Evolutionary conservation across 768 basidiomycete genomes (phyloP).

Genomic region (Porphyrellus cyaneotinctus): DNA sequence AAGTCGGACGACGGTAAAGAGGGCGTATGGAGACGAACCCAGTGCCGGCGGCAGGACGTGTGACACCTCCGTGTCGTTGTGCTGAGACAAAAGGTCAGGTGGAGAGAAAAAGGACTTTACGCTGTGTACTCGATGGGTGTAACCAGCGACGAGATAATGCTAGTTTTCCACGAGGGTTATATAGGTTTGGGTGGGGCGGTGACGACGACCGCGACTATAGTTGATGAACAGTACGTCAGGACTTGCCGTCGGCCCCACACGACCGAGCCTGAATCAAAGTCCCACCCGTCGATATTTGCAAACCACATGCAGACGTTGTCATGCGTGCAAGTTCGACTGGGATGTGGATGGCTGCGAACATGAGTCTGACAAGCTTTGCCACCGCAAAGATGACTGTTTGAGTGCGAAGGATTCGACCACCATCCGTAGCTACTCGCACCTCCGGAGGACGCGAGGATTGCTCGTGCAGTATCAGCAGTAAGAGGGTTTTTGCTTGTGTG

Average conservation of each 20-base stretch:
- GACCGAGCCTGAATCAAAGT: not conserved
- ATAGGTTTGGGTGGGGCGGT: not conserved
- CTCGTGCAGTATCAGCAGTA: constrained; percentile 24
- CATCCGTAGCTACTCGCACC: constrained; percentile 7
- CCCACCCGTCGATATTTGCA: constrained; percentile 1
- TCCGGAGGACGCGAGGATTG: constrained; percentile 10
- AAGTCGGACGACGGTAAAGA: not conserved
- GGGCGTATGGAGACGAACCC: constrained; percentile 44
- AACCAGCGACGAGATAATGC: constrained; percentile 1
- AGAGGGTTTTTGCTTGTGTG: constrained; percentile 37
- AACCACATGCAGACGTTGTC: constrained; percentile 1
- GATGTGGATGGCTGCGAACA: constrained; percentile 3
- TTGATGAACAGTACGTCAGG: constrained; percentile 12
- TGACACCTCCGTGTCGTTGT: constrained; percentile 47
- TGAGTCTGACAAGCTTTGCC: not conserved
- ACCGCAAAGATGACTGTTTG: not conserved
- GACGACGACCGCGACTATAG: not conserved
- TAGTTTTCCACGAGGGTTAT: not conserved
- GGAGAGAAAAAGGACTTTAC: not conserved
- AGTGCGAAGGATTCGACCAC: not conserved
- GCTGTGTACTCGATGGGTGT: constrained; percentile 19
- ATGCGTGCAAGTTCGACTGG: constrained; percentile 15
- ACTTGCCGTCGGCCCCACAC: not conserved
- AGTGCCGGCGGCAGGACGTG: constrained; percentile 62
- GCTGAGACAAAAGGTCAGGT: not conserved